phyloP scores from a whole-genome alignment of 1,139 yeast genomes.

The Geotrichum citri-aurantii region DNA sequence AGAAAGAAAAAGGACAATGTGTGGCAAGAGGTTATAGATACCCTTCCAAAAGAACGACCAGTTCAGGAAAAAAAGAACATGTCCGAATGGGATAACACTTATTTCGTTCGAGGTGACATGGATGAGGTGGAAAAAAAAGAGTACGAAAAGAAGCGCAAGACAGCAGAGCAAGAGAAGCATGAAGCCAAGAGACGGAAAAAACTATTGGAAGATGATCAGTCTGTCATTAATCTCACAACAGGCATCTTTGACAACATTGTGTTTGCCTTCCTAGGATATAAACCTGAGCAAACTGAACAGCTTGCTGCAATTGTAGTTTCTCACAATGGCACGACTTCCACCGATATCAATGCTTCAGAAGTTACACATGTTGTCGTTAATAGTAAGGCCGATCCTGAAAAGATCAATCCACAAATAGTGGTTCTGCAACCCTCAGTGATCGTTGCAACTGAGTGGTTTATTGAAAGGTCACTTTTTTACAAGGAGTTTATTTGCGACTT shows the following conservation, averaged over 20 bases:
- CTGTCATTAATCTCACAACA: not conserved
- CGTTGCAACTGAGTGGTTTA: slow-evolving; percentile 66
- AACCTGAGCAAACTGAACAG: slow-evolving; percentile 23
- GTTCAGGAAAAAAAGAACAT: not conserved
- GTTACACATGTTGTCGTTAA: slow-evolving; percentile 27
- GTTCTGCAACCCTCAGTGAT: slow-evolving; percentile 14
- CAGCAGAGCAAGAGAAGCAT: not conserved
- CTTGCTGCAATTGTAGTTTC: slow-evolving; percentile 37
- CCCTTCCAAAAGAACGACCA: slow-evolving; percentile 8
- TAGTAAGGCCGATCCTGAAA: slow-evolving; percentile 25
- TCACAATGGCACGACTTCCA: slow-evolving; percentile 31
- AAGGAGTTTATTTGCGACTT: slow-evolving; percentile 49
- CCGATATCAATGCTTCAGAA: not conserved
- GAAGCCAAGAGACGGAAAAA: not conserved
- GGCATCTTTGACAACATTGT: slow-evolving; percentile 24
- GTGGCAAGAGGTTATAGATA: slow-evolving; percentile 26
- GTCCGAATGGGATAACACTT: slow-evolving; percentile 9
- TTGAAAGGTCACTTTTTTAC: slow-evolving; percentile 72
- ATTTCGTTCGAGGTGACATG: not conserved
- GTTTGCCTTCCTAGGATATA: slow-evolving; percentile 27
- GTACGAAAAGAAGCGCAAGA: not conserved
- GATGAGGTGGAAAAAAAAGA: not conserved
- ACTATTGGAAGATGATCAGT: not conserved
- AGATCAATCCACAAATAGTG: slow-evolving; percentile 11
- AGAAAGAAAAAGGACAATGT: slow-evolving; percentile 21